phyloP scores from a whole-genome alignment of 306 rosid genomes.

The Malus domestica region ASM211411v1 NC_041800.1:32470733-32471232 shows the following conservation, averaged over 20 bases:
- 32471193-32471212: background rate
- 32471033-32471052: background rate
- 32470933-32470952: too few relatives aligned
- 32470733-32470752: too few relatives aligned
- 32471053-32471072: background rate
- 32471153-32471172: background rate
- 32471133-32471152: background rate
- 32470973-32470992: too few relatives aligned
- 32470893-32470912: background rate
- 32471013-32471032: background rate
- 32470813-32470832: background rate
- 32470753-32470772: background rate
- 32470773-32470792: slow-evolving; percentile 5
- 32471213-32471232: slow-evolving; percentile 1
- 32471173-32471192: slow-evolving; percentile 2
- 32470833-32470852: slow-evolving; percentile 9
- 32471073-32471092: background rate
- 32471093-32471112: background rate
- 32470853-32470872: background rate
- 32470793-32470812: slow-evolving; percentile 1
- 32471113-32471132: background rate
- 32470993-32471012: background rate
- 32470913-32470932: too few relatives aligned
- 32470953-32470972: too few relatives aligned
- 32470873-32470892: slow-evolving; percentile 4